These are phyloP conservation scores for Alternaria brassicae DNA, from an alignment of 2,329 filamentous ascomycete genomes.

Conservation along the genomic window DNA sequence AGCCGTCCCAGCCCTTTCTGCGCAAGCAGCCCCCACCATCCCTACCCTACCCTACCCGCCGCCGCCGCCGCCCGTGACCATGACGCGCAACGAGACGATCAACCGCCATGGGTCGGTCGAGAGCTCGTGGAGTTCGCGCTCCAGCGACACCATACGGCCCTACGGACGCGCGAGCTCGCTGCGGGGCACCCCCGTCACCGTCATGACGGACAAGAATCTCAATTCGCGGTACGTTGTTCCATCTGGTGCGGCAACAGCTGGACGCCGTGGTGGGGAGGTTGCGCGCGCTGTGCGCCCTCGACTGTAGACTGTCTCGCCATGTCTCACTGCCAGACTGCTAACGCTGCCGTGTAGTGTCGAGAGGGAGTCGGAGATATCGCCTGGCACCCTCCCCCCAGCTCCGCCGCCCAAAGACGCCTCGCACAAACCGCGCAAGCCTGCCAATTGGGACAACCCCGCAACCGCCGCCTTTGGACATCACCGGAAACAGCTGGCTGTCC, in stretches of 20 bases:
- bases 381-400: slow-evolving; percentile 47
- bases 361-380: slow-evolving; percentile 55
- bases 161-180: slow-evolving; percentile 45
- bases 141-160: slow-evolving; percentile 68
- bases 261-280: slow-evolving; percentile 7
- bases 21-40: slow-evolving; percentile 40
- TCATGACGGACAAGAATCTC: slow-evolving; percentile 64
- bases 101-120: slow-evolving; percentile 71
- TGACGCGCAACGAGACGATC: slow-evolving; percentile 71
- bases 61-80: slow-evolving; percentile 44
- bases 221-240: slow-evolving; percentile 52
- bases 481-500: slow-evolving; percentile 72
- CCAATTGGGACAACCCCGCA: slow-evolving; percentile 62
- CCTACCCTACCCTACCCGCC: slow-evolving; percentile 19
- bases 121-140: slow-evolving; percentile 72
- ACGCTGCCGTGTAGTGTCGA: slow-evolving; percentile 50
- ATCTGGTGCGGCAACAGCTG: slow-evolving; percentile 13
- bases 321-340: slow-evolving; percentile 39
- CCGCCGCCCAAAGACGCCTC: slow-evolving; percentile 48
- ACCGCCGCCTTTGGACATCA: slow-evolving; percentile 72
- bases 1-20: slow-evolving; percentile 47
- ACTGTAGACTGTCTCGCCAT: slow-evolving; percentile 27
- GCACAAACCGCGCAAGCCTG: slow-evolving; percentile 49
- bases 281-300: slow-evolving; percentile 30
- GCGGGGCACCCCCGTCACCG: slow-evolving; percentile 52